phyloP scores from a whole-genome alignment of 1,284 basidiomycete genomes.

The Amylostereum chailletii region DNA sequence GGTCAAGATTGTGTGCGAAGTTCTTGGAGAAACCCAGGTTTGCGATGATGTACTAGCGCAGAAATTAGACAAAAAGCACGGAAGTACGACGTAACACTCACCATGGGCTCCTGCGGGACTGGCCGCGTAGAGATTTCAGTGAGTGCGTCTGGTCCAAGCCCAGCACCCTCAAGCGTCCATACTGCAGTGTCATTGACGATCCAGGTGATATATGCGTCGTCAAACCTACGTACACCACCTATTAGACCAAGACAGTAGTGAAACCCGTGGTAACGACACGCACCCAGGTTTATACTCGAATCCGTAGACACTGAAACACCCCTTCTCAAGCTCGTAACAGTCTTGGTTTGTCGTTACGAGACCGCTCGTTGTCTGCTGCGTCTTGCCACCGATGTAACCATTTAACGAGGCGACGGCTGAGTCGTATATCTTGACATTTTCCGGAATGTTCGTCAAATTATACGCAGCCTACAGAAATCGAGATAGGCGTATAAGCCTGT shows the following conservation, averaged over 20 bases:
- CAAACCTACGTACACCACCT: slow-evolving; percentile 7
- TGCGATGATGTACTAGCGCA: slow-evolving; percentile 35
- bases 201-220: slow-evolving; percentile 49
- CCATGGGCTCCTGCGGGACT: slow-evolving; percentile 60
- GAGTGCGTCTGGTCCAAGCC: slow-evolving; percentile 41
- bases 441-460: slow-evolving; percentile 39
- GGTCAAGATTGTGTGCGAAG: slow-evolving; percentile 39
- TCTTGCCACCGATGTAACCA: slow-evolving; percentile 44
- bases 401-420: slow-evolving; percentile 36
- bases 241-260: not conserved
- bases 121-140: slow-evolving; percentile 49
- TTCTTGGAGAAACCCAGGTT: slow-evolving; percentile 50
- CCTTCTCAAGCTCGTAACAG: slow-evolving; percentile 39
- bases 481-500: not conserved
- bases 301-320: slow-evolving; percentile 42
- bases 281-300: slow-evolving; percentile 33
- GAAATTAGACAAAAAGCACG: not conserved
- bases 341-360: slow-evolving; percentile 36
- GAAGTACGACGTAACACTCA: slow-evolving; percentile 16
- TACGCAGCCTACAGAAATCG: slow-evolving; percentile 42
- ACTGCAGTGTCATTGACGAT: slow-evolving; percentile 38
- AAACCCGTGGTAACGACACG: slow-evolving; percentile 18
- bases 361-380: slow-evolving; percentile 56
- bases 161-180: slow-evolving; percentile 52
- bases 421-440: slow-evolving; percentile 39